Evolutionary conservation across 257 asterid genomes (phyloP).

Genomic region (Fraxinus pennsylvanica): DNA sequence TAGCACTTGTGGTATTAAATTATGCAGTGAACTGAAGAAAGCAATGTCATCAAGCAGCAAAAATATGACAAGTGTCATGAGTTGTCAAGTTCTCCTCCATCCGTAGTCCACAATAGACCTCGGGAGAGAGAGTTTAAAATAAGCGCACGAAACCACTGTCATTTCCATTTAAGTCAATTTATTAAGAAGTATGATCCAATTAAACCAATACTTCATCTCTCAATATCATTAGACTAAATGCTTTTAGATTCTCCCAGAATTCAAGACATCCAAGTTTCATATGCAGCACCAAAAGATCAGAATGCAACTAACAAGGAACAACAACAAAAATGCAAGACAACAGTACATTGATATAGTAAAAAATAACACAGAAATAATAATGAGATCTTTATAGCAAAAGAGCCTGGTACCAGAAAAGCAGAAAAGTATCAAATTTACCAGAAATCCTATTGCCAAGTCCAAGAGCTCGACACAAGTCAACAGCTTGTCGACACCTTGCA

Average conservation of each 20-base stretch:
- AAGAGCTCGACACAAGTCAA: constrained; percentile 50
- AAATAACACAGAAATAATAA: not conserved
- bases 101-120: not conserved
- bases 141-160: not conserved
- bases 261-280: not conserved
- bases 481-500: constrained; percentile 48
- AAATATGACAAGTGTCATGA: not conserved
- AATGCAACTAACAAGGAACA: not conserved
- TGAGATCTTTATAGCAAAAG: not conserved
- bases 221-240: constrained; percentile 8
- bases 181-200: not conserved
- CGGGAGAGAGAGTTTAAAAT: not conserved
- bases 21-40: not conserved
- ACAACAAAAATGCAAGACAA: not conserved
- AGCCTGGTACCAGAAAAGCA: not conserved
- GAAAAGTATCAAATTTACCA: constrained; percentile 36
- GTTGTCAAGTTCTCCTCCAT: constrained; percentile 1
- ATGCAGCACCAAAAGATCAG: not conserved
- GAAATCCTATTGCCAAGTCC: constrained; percentile 45
- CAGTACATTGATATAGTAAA: not conserved
- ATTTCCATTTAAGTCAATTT: not conserved
- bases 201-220: not conserved
- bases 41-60: not conserved
- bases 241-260: not conserved
- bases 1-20: not conserved